Base-by-base conservation (phyloP, 805 yeast genomes). In the Wickerhamiella sergipiensis region DNA sequence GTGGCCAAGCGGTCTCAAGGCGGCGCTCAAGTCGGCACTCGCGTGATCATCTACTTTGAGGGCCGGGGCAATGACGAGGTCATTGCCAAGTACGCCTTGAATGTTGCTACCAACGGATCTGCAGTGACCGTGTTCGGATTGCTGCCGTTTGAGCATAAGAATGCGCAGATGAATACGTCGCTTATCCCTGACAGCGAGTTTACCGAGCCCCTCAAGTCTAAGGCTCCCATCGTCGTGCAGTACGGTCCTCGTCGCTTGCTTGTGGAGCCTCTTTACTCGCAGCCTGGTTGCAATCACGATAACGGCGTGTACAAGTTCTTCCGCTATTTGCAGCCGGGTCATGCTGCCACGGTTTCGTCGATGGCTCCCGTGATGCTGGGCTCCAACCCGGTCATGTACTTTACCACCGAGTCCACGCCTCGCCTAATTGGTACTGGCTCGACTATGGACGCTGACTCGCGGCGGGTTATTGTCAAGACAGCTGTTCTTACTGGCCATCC, bases 401-500 rank as follows among this genome's bases (percentile, higher is more conserved):
- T 63, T 48, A 58, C 56, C 18, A 50, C 50, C 10, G 46, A 22
- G 9, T 19, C 43, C n/a, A 55, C 53, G 26, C 57, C 52, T 21
- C 79, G 77, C 29, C 74, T 94, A 45, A 72, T 90, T 24, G 98
- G 95, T 3, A 84, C 85, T 56, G 99, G 99, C 43, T 79, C 95
- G 0, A 85, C 88, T 72, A 73, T 84, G 61, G 86, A 86, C 64
- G 77, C 89, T 44, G 96, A 92, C 67, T 85, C 83, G 61, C 76
- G 82, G 13, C 78, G 97, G 66, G 75, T 90, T 23, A 64, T 89
- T 50, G 95, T 94, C 31, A 88, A 90, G 75, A 78, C 97, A 64
- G 81, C 83, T 4, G 80, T 92, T 6, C 70, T 92, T 50, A 92
- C 97, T 0, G 98, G 98, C 52, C 88, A 87, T 59, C 95, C 97